Percentiles rank a stretch among this genome's conserved stretches.
phyloP scores from a whole-genome alignment of 768 basidiomycete genomes.

The Roridomyces roridus region DNA sequence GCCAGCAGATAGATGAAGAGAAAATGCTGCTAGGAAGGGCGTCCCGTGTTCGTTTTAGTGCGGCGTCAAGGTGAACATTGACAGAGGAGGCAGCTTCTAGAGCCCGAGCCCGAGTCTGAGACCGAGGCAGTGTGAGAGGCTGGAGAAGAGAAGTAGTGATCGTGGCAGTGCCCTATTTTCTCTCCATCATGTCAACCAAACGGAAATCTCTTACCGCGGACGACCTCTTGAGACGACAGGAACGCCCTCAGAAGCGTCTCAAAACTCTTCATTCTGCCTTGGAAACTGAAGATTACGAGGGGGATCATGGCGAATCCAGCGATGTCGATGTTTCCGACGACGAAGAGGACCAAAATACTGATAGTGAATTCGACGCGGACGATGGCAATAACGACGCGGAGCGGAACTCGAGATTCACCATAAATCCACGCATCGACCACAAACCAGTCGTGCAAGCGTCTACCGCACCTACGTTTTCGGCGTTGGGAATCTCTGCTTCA shows the following conservation, averaged over 20 bases:
- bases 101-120: not conserved
- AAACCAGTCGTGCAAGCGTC: slow-evolving; percentile 14
- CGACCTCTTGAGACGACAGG: slow-evolving; percentile 53
- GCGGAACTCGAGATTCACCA: slow-evolving; percentile 5
- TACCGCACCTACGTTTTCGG: slow-evolving; percentile 53
- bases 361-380: not conserved
- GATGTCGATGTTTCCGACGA: slow-evolving; percentile 14
- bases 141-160: not conserved
- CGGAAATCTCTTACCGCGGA: slow-evolving; percentile 47
- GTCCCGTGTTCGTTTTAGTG: no score
- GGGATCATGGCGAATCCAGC: slow-evolving; percentile 11
- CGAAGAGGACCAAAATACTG: slow-evolving; percentile 9
- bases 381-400: slow-evolving; percentile 15
- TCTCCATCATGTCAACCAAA: slow-evolving; percentile 27
- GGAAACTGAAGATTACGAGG: slow-evolving; percentile 28
- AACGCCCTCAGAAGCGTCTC: slow-evolving; percentile 47
- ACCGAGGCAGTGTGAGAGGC: no score
- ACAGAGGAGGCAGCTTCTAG: not conserved
- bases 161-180: slow-evolving; percentile 2
- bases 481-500: slow-evolving; percentile 62
- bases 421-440: slow-evolving; percentile 16
- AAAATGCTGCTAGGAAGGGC: no score
- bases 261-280: slow-evolving; percentile 29
- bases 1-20: slow-evolving; percentile 4
- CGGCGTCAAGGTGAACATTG: not conserved